Conservation (phyloP, 192 early-diverging fungal species). For the Pilaira anomala region DNA sequence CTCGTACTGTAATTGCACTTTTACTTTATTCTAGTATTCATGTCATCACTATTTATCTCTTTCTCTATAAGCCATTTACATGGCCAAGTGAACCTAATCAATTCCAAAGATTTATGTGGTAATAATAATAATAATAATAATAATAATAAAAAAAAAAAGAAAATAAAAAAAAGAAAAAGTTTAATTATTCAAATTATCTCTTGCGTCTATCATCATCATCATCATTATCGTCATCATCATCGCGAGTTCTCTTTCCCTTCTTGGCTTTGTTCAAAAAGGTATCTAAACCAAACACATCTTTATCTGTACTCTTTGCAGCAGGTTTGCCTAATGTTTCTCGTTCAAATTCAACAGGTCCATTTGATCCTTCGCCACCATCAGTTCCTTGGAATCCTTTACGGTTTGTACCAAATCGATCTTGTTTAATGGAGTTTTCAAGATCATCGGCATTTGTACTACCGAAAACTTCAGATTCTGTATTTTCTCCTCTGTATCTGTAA, state of each 20-base stretch:
- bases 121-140: conserved; percentile 19
- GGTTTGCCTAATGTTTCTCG: conserved; percentile 51
- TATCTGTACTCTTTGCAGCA: conserved; percentile 35
- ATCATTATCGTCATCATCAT: conserved; percentile 31
- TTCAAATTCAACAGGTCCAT: conserved; percentile 94
- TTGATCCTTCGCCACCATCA: conserved; percentile 53
- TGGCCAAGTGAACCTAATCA: conserved; percentile 68
- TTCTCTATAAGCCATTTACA: conserved; percentile 70
- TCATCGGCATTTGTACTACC: conserved; percentile 65
- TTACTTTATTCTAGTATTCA: conserved; percentile 59
- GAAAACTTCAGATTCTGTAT: conserved; percentile 53
- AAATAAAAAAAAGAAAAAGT: neutral
- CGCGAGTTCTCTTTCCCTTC: conserved; percentile 48
- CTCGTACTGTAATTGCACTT: conserved; percentile 39
- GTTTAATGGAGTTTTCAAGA: conserved; percentile 64
- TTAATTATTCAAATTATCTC: conserved; percentile 4
- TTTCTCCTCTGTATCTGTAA: conserved; percentile 73
- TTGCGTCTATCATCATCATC: conserved; percentile 26
- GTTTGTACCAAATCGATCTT: conserved; percentile 60
- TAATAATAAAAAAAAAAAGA: neutral
- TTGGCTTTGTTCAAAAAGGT: conserved; percentile 78
- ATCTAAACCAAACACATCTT: conserved; percentile 90
- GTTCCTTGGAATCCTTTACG: conserved; percentile 69
- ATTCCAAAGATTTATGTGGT: conserved; percentile 95
- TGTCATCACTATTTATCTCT: conserved; percentile 66